These are phyloP conservation scores for Platanus orientalis DNA, from an alignment of 164 flowering plant genomes.

Conservation along the genomic window DNA sequence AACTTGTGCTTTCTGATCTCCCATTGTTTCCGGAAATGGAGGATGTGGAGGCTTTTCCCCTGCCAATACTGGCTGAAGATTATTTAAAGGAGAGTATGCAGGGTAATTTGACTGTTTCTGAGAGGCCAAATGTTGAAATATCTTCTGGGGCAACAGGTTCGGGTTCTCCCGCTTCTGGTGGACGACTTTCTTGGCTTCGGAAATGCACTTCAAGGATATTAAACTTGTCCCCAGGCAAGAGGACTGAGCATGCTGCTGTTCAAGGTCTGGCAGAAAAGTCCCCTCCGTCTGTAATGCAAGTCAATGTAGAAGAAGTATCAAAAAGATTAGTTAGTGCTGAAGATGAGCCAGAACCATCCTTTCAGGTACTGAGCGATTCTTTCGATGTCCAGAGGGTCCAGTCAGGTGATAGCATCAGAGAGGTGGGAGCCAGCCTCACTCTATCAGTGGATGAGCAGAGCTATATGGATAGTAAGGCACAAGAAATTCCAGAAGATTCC, in stretches of 20 bases:
- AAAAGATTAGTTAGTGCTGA: slow-evolving; percentile 5
- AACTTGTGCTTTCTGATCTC: slow-evolving; percentile 49
- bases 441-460: slow-evolving; percentile 34
- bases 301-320: slow-evolving; percentile 13
- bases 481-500: slow-evolving; percentile 44
- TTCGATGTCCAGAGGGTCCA: slow-evolving; percentile 20
- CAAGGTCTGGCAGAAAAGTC: slow-evolving; percentile 10
- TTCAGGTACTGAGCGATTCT: slow-evolving; percentile 24
- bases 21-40: slow-evolving; percentile 35
- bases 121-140: slow-evolving; percentile 8
- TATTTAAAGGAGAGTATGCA: slow-evolving; percentile 20
- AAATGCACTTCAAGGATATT: slow-evolving; percentile 62
- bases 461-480: slow-evolving; percentile 23
- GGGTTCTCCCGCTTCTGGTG: slow-evolving; percentile 27
- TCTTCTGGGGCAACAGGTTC: slow-evolving; percentile 27
- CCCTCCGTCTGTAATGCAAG: slow-evolving; percentile 4
- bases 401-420: slow-evolving; percentile 20
- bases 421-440: slow-evolving; percentile 20
- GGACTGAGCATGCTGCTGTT: slow-evolving; percentile 19
- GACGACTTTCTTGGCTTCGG: slow-evolving; percentile 48
- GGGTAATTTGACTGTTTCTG: slow-evolving; percentile 23
- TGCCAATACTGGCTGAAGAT: slow-evolving; percentile 32
- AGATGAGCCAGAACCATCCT: slow-evolving; percentile 15
- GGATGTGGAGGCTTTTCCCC: slow-evolving; percentile 26
- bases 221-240: slow-evolving; percentile 40